Percentiles rank a stretch among this genome's conserved stretches.
Conservation (phyloP, 1,139 yeast species). For the Pneumocystis wakefieldiae region DNA sequence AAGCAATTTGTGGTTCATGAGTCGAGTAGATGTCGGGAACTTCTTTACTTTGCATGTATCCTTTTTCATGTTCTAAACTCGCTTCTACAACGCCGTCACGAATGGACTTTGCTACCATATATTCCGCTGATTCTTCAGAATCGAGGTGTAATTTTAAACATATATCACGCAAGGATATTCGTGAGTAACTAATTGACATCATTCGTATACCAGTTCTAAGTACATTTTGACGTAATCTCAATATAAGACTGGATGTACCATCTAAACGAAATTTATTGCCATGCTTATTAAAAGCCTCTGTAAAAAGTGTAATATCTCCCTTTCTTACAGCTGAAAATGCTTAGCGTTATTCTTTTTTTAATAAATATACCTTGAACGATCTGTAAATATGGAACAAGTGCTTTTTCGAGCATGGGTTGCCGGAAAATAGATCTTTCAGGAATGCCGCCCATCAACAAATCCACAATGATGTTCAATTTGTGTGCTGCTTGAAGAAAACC, state of each 20-base stretch:
- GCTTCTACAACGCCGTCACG: constrained; percentile 98
- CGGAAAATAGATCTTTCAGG: constrained; percentile 81
- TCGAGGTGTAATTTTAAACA: constrained; percentile 86
- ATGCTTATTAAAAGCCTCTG: constrained; percentile 53
- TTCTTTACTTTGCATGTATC: constrained; percentile 84
- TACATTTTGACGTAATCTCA: constrained; percentile 88
- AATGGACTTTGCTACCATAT: constrained; percentile 89
- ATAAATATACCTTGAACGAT: constrained; percentile 38
- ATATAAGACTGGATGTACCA: constrained; percentile 69
- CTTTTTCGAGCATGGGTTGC: constrained; percentile 41
- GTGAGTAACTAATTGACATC: constrained; percentile 80
- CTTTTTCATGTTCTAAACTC: constrained; percentile 74
- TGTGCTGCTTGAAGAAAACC: constrained; percentile 88
- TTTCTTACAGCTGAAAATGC: constrained; percentile 52
- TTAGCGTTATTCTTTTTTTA: background rate
- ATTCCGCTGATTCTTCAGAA: constrained; percentile 90
- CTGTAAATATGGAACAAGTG: constrained; percentile 67
- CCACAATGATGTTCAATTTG: constrained; percentile 75
- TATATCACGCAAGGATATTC: constrained; percentile 75
- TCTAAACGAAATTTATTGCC: constrained; percentile 53
- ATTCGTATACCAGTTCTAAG: constrained; percentile 95
- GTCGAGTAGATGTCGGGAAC: constrained; percentile 78
- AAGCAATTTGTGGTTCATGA: constrained; percentile 68
- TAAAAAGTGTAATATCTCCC: constrained; percentile 77
- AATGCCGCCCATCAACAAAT: constrained; percentile 88